phyloP scores from a whole-genome alignment of 225 moss, liverwort and hornwort species.

The Sphagnum contortum region DNA sequence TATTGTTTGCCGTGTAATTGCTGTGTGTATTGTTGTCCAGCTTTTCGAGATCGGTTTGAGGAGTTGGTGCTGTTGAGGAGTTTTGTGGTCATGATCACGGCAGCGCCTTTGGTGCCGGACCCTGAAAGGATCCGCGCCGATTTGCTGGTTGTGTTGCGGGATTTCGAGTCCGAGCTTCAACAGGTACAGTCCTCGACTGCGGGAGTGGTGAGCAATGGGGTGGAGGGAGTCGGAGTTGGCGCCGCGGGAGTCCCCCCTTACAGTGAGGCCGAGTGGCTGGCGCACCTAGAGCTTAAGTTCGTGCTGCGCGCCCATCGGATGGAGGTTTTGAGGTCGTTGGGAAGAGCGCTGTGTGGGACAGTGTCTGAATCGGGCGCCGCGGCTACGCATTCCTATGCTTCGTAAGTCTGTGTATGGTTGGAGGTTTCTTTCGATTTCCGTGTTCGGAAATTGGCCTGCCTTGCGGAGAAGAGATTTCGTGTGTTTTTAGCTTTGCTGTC shows the following conservation, averaged over 20 bases:
- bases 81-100: too few relatives aligned
- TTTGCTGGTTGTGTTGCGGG: constrained; percentile 30
- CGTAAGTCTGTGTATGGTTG: constrained; percentile 9
- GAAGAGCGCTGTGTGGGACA: constrained; percentile 24
- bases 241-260: constrained; percentile 8
- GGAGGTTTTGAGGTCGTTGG: constrained; percentile 31
- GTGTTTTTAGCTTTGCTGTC: too few relatives aligned
- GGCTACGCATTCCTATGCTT: constrained; percentile 12
- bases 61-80: too few relatives aligned
- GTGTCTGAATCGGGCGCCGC: constrained; percentile 20
- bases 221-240: constrained; percentile 5
- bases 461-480: too few relatives aligned
- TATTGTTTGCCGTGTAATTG: too few relatives aligned
- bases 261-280: constrained; percentile 39
- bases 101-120: constrained; percentile 11
- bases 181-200: constrained; percentile 12
- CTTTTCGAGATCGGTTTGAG: too few relatives aligned
- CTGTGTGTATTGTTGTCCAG: too few relatives aligned
- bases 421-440: too few relatives aligned
- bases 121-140: constrained; percentile 33
- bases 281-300: constrained; percentile 49
- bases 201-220: constrained; percentile 8
- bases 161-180: constrained; percentile 32
- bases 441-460: not conserved
- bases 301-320: constrained; percentile 43